Evolutionary conservation across 2,329 filamentous ascomycete genomes (phyloP).

Genomic region (Paraconiothyrium brasiliense): DNA sequence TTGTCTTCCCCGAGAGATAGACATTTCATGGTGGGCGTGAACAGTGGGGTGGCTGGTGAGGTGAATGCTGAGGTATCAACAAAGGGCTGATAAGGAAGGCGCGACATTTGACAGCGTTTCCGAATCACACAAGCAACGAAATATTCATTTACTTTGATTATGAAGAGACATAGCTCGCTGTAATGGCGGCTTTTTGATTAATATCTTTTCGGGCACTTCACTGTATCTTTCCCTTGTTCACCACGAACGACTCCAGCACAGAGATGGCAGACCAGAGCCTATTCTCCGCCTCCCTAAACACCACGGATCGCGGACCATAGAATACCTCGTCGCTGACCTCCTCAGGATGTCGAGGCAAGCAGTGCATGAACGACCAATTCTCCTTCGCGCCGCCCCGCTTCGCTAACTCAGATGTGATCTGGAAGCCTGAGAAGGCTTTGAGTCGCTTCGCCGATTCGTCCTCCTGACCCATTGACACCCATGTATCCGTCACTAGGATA

Average conservation of each 20-base stretch:
- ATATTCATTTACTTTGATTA: too few species aligned
- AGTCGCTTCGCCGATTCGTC: constrained; percentile 80
- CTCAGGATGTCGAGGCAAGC: constrained; percentile 87
- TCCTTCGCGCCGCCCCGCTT: constrained; percentile 85
- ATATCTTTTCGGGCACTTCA: neutral
- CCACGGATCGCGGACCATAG: constrained; percentile 83
- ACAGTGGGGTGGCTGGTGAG: too few species aligned
- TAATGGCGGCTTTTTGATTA: neutral
- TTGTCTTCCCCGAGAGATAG: too few species aligned
- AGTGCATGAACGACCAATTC: constrained; percentile 98
- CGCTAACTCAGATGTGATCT: constrained; percentile 87
- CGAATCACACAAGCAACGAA: too few species aligned
- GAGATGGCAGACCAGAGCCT: constrained; percentile 88
- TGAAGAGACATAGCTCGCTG: too few species aligned
- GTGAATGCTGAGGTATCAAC: too few species aligned
- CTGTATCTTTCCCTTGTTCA: constrained; percentile 87
- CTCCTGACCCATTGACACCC: constrained; percentile 99
- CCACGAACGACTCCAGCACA: constrained; percentile 86
- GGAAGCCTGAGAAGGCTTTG: constrained; percentile 86
- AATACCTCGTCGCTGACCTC: constrained; percentile 97
- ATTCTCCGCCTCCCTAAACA: constrained; percentile 95
- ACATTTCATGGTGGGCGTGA: neutral
- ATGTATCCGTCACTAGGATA: constrained; percentile 94
- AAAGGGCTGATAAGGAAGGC: too few species aligned
- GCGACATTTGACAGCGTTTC: too few species aligned